These are phyloP conservation scores for Rhizopogon rudus DNA, from an alignment of 768 basidiomycete genomes.

Conservation along the genomic window DNA sequence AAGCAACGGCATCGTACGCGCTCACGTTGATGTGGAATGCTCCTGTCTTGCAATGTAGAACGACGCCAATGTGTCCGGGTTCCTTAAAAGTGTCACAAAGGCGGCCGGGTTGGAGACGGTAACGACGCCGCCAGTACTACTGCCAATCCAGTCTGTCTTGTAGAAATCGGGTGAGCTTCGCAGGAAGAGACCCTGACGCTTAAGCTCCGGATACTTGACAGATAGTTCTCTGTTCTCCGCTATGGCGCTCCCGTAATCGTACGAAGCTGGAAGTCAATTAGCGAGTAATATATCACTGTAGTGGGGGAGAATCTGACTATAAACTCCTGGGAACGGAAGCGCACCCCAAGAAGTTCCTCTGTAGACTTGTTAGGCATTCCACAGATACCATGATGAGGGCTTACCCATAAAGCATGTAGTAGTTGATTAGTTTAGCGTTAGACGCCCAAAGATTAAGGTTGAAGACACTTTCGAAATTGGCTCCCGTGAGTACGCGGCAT, in stretches of 20 bases:
- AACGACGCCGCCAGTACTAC: slow-evolving; percentile 48
- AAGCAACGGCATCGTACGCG: neutral
- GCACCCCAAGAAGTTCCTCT: slow-evolving; percentile 87
- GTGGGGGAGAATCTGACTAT: slow-evolving; percentile 31
- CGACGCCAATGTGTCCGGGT: slow-evolving; percentile 59
- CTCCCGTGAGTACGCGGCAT: slow-evolving; percentile 63
- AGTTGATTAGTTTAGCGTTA: slow-evolving; percentile 78
- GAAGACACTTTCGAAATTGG: slow-evolving; percentile 76
- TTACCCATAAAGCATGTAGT: slow-evolving; percentile 83
- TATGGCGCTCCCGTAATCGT: slow-evolving; percentile 77
- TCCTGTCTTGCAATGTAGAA: slow-evolving; percentile 71
- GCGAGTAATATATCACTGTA: neutral
- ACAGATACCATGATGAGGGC: slow-evolving; percentile 4
- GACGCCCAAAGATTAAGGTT: slow-evolving; percentile 74
- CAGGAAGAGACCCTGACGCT: slow-evolving; percentile 72
- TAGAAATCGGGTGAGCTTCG: slow-evolving; percentile 75
- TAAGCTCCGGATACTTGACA: slow-evolving; percentile 71
- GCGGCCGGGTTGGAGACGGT: slow-evolving; percentile 38
- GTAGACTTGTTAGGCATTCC: slow-evolving; percentile 2
- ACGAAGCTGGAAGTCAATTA: slow-evolving; percentile 38
- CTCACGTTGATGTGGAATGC: slow-evolving; percentile 64
- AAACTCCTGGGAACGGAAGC: slow-evolving; percentile 73
- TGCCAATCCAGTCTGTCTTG: slow-evolving; percentile 72
- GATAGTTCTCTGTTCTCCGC: slow-evolving; percentile 64
- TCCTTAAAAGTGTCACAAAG: slow-evolving; percentile 59